phyloP scores from a whole-genome alignment of 2,329 filamentous ascomycete genomes.

The Coniochaeta hoffmannii region DNA sequence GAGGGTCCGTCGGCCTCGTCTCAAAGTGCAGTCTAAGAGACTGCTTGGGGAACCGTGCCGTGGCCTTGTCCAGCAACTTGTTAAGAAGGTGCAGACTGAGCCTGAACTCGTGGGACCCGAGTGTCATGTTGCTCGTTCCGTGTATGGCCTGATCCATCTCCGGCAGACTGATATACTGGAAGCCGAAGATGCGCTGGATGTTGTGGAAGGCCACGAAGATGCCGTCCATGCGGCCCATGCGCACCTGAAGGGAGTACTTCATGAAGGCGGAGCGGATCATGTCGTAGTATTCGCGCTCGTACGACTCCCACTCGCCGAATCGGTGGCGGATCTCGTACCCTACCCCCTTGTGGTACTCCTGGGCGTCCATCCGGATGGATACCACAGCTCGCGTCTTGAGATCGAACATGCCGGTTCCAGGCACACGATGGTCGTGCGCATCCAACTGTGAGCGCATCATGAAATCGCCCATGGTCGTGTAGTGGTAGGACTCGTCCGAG shows the following conservation, averaged over 20 bases:
- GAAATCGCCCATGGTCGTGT: conserved; percentile 78
- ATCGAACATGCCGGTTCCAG: conserved; percentile 91
- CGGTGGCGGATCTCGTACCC: conserved; percentile 80
- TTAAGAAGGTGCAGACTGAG: conserved; percentile 74
- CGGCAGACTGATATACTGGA: conserved; percentile 80
- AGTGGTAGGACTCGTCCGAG: conserved; percentile 76
- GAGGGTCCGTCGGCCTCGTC: conserved; percentile 50
- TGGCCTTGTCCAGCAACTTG: conserved; percentile 68
- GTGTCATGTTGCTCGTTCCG: conserved; percentile 53
- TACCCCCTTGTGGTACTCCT: conserved; percentile 62
- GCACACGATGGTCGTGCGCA: conserved; percentile 76
- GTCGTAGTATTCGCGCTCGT: conserved; percentile 91
- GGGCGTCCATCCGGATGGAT: conserved; percentile 80
- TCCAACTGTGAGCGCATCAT: conserved; percentile 94
- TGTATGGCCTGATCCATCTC: conserved; percentile 94
- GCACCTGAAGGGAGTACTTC: conserved; percentile 93
- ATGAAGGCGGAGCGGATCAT: conserved; percentile 93
- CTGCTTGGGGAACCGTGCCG: conserved; percentile 63
- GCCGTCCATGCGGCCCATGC: conserved; percentile 97
- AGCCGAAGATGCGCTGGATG: conserved; percentile 89
- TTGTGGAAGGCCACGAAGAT: conserved; percentile 98
- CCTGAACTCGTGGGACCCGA: conserved; percentile 83
- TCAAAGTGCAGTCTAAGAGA: conserved; percentile 79
- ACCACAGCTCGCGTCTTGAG: conserved; percentile 91
- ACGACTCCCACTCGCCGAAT: conserved; percentile 80